These are phyloP conservation scores for Scheffersomyces quercinus DNA, from an alignment of 1,139 yeast genomes.

Conservation along the genomic window DNA sequence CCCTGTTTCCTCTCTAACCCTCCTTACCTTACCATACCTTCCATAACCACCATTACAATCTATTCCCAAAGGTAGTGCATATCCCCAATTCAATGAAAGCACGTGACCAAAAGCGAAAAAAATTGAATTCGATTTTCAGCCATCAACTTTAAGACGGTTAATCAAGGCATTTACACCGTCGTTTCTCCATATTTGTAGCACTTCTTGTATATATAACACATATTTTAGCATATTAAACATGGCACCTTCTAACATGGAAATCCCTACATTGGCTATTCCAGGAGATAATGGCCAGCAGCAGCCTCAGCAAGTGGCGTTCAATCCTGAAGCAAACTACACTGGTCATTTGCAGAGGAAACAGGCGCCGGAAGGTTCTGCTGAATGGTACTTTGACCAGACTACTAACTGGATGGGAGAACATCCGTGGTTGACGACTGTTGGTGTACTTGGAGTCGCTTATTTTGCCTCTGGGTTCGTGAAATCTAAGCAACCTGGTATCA, in stretches of 20 bases:
- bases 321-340: conserved; percentile 29
- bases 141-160: too few species aligned
- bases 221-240: not conserved
- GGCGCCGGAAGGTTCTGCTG: conserved; percentile 53
- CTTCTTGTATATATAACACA: too few species aligned
- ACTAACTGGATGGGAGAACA: conserved; percentile 69
- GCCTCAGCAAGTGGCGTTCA: conserved; percentile 14
- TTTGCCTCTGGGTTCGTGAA: conserved; percentile 70
- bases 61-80: too few species aligned
- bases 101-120: too few species aligned
- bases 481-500: conserved; percentile 68
- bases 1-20: too few species aligned
- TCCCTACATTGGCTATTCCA: conserved; percentile 61
- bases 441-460: conserved; percentile 66
- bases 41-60: too few species aligned
- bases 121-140: too few species aligned
- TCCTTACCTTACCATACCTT: too few species aligned
- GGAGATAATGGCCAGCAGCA: conserved; percentile 41
- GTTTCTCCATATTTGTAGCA: too few species aligned
- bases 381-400: conserved; percentile 69
- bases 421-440: conserved; percentile 73
- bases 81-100: too few species aligned
- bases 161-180: too few species aligned
- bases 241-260: conserved; percentile 37
- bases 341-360: conserved; percentile 44